phyloP scores from a whole-genome alignment of 2,329 filamentous ascomycete genomes.

The Ophiocordyceps australis region DNA sequence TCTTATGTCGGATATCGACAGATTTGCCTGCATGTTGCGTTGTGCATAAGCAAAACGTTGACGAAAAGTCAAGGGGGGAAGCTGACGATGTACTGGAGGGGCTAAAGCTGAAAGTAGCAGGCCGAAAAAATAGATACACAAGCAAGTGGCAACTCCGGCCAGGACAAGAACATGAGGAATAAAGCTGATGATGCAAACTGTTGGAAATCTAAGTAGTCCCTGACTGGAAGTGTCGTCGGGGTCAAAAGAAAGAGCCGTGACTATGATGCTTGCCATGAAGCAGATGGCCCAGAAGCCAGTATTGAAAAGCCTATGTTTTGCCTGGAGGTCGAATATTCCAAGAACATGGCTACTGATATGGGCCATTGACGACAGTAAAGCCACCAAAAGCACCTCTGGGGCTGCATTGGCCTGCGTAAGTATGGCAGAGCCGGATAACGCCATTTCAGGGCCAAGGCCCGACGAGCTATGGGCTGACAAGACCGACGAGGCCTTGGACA shows the following conservation, averaged over 20 bases:
- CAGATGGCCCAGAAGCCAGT: conserved; percentile 81
- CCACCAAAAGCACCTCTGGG: conserved; percentile 73
- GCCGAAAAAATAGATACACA: conserved; percentile 59
- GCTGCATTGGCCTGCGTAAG: conserved; percentile 72
- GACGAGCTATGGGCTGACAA: conserved; percentile 9
- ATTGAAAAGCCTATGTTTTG: conserved; percentile 63
- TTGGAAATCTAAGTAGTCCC: conserved; percentile 72
- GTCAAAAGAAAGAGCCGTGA: conserved; percentile 49
- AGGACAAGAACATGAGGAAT: conserved; percentile 86
- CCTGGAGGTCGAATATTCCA: conserved; percentile 64
- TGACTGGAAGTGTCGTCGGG: conserved; percentile 39
- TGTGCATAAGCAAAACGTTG: conserved; percentile 57
- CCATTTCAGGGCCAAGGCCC: conserved; percentile 15
- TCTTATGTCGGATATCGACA: conserved; percentile 64
- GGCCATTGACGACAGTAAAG: conserved; percentile 75
- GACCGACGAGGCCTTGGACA: conserved; percentile 27
- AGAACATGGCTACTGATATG: conserved; percentile 72
- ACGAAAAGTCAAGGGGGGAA: conserved; percentile 20
- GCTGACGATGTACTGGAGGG: conserved; percentile 10
- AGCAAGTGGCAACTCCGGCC: conserved; percentile 57
- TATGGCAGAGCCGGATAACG: conserved; percentile 46
- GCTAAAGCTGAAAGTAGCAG: conserved; percentile 49
- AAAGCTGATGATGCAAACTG: conserved; percentile 87
- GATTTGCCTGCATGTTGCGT: conserved; percentile 80
- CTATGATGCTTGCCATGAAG: conserved; percentile 73